Evolutionary conservation across 495 filamentous ascomycete species (phyloP), one percentile per base, ranked within the genome.

Genomic region (Aspergillus carlsbadensis): DNA sequence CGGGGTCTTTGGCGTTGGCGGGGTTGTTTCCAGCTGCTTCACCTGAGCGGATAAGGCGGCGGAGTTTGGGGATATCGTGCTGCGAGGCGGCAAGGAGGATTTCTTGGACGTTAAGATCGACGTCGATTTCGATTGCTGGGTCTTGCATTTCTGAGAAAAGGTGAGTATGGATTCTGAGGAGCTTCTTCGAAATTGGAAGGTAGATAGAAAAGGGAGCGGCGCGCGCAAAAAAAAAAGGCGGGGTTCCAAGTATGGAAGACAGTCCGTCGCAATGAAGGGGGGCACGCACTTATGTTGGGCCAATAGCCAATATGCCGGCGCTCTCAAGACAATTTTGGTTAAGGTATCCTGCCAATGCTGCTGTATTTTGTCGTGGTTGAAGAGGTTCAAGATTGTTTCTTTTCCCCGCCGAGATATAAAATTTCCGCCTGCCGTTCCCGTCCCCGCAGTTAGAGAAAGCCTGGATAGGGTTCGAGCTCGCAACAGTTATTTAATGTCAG

Each of bases 71-170:
- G 60, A 90, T 66, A 71, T 98, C 86, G 74, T 98, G 94, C 61
- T 89, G 79, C 46, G 92, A 89, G 42, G 92, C 85, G 21, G 88
- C 87, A 36, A 93, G 86, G 39, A 97, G 87, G 63, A 96, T 77
- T 54, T 76, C 68, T 70, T 79, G 78, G 36, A 73, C 52, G 33
- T 76, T 63, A 29, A 75, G 59, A 55, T 79, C 77, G 56, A 78
- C 66, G 61, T 78, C 66, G 54, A 76, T 67, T 57, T 64, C 64
- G 31, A 57, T 67, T 52, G 52, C 57, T 58, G 62, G 59, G 57
- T 73, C 63, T 17, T 64, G 37, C 65, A 66, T 70, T 53, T 39
- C 65, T 51, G 40, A 48, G 6, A 43, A 14, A 31, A 5, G 20
- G 48, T 51, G 4, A 51, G 22, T 47, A 17, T 60, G 26, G 31